A percentile compares a stretch with the other conserved stretches of the same genome.
These are phyloP conservation scores for Daphne laureola DNA, from an alignment of 441 rosid genomes.

Conservation along the genomic window DNA sequence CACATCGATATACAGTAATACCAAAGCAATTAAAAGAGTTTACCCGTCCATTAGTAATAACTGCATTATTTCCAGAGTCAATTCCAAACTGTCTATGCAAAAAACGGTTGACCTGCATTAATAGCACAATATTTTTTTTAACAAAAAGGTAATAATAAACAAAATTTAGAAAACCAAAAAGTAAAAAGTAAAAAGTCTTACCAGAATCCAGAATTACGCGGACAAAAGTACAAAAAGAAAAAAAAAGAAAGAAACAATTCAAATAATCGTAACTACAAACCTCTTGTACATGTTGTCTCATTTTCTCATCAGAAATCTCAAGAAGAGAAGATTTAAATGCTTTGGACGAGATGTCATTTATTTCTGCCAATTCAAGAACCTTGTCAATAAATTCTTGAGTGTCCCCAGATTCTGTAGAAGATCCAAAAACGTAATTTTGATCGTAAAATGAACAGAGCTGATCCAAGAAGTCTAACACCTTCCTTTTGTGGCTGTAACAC, in stretches of 20 bases:
- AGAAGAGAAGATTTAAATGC: slow-evolving; percentile 42
- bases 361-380: slow-evolving; percentile 71
- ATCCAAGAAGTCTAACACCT: slow-evolving; percentile 68
- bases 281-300: slow-evolving; percentile 52
- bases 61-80: slow-evolving; percentile 60
- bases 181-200: not conserved
- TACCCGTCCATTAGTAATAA: slow-evolving; percentile 96
- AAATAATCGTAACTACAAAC: slow-evolving; percentile 26
- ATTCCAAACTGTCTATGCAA: slow-evolving; percentile 58
- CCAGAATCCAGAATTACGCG: too few species aligned
- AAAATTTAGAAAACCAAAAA: slow-evolving; percentile 11
- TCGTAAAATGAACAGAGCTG: slow-evolving; percentile 70
- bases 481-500: slow-evolving; percentile 66
- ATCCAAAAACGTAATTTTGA: slow-evolving; percentile 40
- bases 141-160: not conserved
- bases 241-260: not conserved
- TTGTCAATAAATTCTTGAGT: slow-evolving; percentile 48
- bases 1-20: not conserved
- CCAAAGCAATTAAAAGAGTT: slow-evolving; percentile 3
- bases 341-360: slow-evolving; percentile 57
- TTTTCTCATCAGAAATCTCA: slow-evolving; percentile 37
- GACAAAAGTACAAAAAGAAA: too few species aligned
- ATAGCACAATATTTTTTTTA: not conserved
- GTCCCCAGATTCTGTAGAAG: slow-evolving; percentile 44
- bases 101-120: slow-evolving; percentile 59